Conservation (phyloP, 768 basidiomycete genomes). For the Daedaleopsis sinensis region DNA sequence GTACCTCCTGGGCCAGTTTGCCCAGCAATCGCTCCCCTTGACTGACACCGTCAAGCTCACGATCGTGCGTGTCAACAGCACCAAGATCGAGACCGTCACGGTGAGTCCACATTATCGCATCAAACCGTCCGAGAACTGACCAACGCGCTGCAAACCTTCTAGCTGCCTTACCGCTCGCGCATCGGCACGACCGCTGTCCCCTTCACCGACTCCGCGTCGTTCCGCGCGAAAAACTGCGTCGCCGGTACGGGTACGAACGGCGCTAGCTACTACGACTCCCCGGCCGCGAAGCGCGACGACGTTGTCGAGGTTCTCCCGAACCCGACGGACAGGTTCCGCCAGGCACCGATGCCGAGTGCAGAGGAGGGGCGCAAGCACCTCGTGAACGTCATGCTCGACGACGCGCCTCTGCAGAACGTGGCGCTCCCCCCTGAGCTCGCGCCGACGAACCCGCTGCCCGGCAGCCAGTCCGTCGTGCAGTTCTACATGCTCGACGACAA, state of each 20-base stretch:
- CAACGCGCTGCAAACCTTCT: neutral
- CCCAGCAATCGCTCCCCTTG: constrained; percentile 54
- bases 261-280: constrained; percentile 28
- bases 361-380: constrained; percentile 34
- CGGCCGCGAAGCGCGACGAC: neutral
- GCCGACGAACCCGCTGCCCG: constrained; percentile 42
- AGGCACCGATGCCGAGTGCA: constrained; percentile 23
- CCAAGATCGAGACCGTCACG: constrained; percentile 44
- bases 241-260: constrained; percentile 53
- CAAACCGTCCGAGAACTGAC: neutral
- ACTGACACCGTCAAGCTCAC: constrained; percentile 50
- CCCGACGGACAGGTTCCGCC: constrained; percentile 27
- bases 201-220: constrained; percentile 54
- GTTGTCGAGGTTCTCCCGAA: neutral
- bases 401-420: constrained; percentile 44
- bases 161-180: constrained; percentile 64
- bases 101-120: constrained; percentile 28
- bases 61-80: constrained; percentile 45
- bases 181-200: constrained; percentile 46
- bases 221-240: constrained; percentile 55
- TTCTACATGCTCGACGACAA: constrained; percentile 58
- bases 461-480: constrained; percentile 53
- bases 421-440: constrained; percentile 36
- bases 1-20: constrained; percentile 49
- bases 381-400: constrained; percentile 54